A percentile compares a stretch with the other conserved stretches of the same genome.
phyloP scores from a whole-genome alignment of 2,329 filamentous ascomycete species.

The Stagonosporopsis chrysanthemi region DNA sequence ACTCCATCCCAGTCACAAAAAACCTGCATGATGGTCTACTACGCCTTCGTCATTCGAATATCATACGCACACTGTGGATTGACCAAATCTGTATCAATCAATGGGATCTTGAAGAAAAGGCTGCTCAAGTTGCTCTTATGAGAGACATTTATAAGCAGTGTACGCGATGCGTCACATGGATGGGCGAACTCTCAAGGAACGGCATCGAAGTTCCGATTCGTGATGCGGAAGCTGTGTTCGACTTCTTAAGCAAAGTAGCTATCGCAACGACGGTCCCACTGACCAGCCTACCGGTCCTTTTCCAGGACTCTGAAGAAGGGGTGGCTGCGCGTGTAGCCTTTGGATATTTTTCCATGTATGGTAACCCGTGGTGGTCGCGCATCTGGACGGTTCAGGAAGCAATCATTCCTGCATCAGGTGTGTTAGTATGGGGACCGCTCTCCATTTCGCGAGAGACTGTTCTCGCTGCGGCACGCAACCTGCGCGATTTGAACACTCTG shows the following conservation, averaged over 20 bases:
- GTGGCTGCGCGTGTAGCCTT: constrained; percentile 20
- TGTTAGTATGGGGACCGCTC: constrained; percentile 23
- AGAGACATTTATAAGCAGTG: constrained; percentile 34
- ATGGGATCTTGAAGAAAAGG: constrained; percentile 29
- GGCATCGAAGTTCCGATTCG: background rate
- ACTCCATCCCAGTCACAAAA: constrained; percentile 15
- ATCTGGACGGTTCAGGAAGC: constrained; percentile 33
- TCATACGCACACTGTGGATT: constrained; percentile 29
- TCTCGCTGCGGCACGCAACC: constrained; percentile 5
- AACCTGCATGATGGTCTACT: constrained; percentile 27
- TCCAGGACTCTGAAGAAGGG: constrained; percentile 8
- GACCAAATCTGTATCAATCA: constrained; percentile 45
- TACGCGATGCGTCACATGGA: constrained; percentile 32
- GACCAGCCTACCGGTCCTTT: constrained; percentile 10
- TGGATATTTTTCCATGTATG: constrained; percentile 23
- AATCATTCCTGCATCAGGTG: constrained; percentile 19
- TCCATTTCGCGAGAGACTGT: constrained; percentile 12
- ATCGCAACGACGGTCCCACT: constrained; percentile 4
- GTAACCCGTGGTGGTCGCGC: constrained; percentile 30
- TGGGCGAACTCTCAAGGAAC: constrained; percentile 26
- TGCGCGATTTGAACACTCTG: constrained; percentile 6
- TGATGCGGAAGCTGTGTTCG: constrained; percentile 21
- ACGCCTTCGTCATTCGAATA: constrained; percentile 21
- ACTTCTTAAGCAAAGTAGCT: constrained; percentile 19
- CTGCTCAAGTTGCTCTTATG: constrained; percentile 37